Conservation (phyloP, 176 grass and related monocot genomes). For the Eragrostis curvula region DNA sequence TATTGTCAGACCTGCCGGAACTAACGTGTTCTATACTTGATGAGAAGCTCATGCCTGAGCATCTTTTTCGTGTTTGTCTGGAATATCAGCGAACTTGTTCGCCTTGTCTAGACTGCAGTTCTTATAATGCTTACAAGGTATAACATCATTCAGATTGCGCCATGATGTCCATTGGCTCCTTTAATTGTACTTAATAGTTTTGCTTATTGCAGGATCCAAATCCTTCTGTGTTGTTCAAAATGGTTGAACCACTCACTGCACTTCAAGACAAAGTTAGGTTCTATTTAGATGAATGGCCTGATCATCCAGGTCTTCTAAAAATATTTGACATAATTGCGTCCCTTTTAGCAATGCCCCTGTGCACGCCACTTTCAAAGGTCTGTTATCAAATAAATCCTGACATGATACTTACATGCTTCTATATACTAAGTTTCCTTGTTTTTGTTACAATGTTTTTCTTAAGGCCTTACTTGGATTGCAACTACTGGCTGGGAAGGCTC, state of each 20-base stretch:
- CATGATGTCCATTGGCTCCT: background rate
- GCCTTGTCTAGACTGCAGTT: slow-evolving; percentile 30
- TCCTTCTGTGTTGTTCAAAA: slow-evolving; percentile 71
- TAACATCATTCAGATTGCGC: slow-evolving; percentile 27
- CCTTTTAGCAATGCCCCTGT: slow-evolving; percentile 68
- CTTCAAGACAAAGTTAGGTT: slow-evolving; percentile 62
- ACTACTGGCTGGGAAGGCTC: slow-evolving; percentile 69
- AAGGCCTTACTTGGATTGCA: slow-evolving; percentile 91
- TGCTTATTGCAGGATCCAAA: slow-evolving; percentile 73
- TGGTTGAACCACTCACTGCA: slow-evolving; percentile 67
- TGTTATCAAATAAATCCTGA: slow-evolving; percentile 20
- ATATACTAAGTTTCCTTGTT: slow-evolving; percentile 24
- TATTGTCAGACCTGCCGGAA: slow-evolving; percentile 66
- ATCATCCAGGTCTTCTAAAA: slow-evolving; percentile 83
- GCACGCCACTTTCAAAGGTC: slow-evolving; percentile 75
- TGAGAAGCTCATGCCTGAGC: slow-evolving; percentile 80
- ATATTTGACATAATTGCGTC: slow-evolving; percentile 67
- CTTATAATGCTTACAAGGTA: slow-evolving; percentile 89
- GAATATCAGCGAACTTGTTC: slow-evolving; percentile 62
- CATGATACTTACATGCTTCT: slow-evolving; percentile 12
- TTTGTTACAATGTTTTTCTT: slow-evolving; percentile 37
- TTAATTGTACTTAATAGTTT: slow-evolving; percentile 21
- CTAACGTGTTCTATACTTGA: slow-evolving; percentile 70
- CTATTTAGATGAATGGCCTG: slow-evolving; percentile 85
- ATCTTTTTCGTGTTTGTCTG: slow-evolving; percentile 78